Conservation (phyloP, 2,329 filamentous ascomycete genomes). For the Verticillium albo-atrum region DNA sequence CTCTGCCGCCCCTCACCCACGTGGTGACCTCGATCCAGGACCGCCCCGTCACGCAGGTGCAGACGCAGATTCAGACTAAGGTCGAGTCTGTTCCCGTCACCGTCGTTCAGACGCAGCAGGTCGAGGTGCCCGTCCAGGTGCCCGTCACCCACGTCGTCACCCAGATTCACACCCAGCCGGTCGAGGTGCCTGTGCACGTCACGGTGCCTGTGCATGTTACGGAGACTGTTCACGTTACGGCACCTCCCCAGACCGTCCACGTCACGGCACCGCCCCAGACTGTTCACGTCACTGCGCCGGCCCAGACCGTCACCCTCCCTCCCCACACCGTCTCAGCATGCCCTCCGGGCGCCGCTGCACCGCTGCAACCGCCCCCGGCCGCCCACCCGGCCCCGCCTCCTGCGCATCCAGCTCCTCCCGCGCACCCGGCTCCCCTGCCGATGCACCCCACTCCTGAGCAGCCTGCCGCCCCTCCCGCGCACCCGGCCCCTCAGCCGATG, state of each 20-base stretch:
- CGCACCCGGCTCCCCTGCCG: neutral
- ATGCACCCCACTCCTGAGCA: neutral
- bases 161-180: neutral
- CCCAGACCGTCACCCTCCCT: conserved; percentile 1
- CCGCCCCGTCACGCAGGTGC: neutral
- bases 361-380: neutral
- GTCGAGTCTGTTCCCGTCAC: conserved; percentile 3
- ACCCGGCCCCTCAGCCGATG: neutral
- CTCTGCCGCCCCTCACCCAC: conserved; percentile 5
- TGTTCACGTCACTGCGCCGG: conserved; percentile 3
- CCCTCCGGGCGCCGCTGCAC: neutral
- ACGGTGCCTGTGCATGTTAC: neutral
- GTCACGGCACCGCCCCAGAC: neutral
- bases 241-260: conserved; percentile 2
- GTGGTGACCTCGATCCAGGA: conserved; percentile 3
- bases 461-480: neutral
- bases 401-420: conserved; percentile 1
- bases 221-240: conserved; percentile 2
- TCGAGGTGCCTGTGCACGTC: neutral
- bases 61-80: conserved; percentile 3
- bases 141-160: conserved; percentile 4
- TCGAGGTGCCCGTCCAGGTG: conserved; percentile 1
- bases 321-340: neutral
- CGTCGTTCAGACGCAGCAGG: conserved; percentile 1
- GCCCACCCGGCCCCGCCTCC: conserved; percentile 1